Conservation (phyloP, 192 early-diverging fungal genomes). For the Coemansia sp. region DNA sequence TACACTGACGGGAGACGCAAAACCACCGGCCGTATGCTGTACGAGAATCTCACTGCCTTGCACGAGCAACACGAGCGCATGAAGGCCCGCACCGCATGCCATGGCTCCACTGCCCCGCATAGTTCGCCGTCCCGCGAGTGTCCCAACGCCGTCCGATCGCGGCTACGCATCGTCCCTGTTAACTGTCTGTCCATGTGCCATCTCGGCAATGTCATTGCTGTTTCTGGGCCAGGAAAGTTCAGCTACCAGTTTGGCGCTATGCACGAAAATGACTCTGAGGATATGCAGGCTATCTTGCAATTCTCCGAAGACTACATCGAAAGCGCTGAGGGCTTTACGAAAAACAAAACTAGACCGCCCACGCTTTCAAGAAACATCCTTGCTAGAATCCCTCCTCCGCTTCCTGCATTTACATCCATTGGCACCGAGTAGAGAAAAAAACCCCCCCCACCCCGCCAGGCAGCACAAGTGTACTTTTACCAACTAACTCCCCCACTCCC, state of each 20-base stretch:
- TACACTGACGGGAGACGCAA: slow-evolving; percentile 49
- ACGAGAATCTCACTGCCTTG: slow-evolving; percentile 51
- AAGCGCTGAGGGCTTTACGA: slow-evolving; percentile 48
- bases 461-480: not conserved
- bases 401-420: slow-evolving; percentile 46
- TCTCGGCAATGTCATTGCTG: slow-evolving; percentile 49
- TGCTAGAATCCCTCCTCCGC: slow-evolving; percentile 44
- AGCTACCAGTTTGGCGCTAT: slow-evolving; percentile 56
- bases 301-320: slow-evolving; percentile 58
- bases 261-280: slow-evolving; percentile 54
- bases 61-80: slow-evolving; percentile 52
- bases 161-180: slow-evolving; percentile 51
- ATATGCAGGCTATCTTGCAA: slow-evolving; percentile 53
- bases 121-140: slow-evolving; percentile 37
- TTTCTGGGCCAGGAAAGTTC: slow-evolving; percentile 49
- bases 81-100: slow-evolving; percentile 49
- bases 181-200: slow-evolving; percentile 56
- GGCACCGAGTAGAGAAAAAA: slow-evolving; percentile 16
- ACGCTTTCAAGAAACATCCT: slow-evolving; percentile 47
- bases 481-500: no score
- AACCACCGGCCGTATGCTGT: slow-evolving; percentile 56
- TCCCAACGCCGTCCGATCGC: slow-evolving; percentile 49
- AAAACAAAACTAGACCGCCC: slow-evolving; percentile 49
- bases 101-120: slow-evolving; percentile 32
- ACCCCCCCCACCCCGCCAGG: no score